phyloP scores from a whole-genome alignment of 1,284 basidiomycete genomes.

The Malassezia pachydermatis region DNA sequence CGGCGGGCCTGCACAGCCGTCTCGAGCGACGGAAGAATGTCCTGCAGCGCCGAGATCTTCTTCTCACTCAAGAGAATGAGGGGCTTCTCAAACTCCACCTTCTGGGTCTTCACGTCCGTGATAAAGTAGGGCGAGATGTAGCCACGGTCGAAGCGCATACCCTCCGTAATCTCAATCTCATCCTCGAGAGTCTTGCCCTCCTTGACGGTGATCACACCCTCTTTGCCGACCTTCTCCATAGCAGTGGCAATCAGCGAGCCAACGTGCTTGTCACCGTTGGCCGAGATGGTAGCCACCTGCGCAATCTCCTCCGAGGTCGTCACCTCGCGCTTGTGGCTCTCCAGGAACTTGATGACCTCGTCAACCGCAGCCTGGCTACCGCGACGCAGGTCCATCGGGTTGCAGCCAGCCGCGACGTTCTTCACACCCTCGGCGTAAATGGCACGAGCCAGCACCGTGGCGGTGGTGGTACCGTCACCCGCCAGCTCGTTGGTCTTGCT shows the following conservation, averaged over 20 bases:
- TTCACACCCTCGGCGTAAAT: slow-evolving; percentile 98
- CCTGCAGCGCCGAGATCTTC: slow-evolving; percentile 90
- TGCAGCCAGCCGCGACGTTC: slow-evolving; percentile 97
- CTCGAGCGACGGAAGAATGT: slow-evolving; percentile 90
- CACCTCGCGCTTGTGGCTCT: slow-evolving; percentile 80
- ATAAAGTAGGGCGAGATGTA: slow-evolving; percentile 98
- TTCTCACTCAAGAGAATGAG: slow-evolving; percentile 87
- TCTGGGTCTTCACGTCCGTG: slow-evolving; percentile 94
- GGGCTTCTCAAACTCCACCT: slow-evolving; percentile 95
- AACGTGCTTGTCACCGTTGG: slow-evolving; percentile 88
- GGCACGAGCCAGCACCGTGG: slow-evolving; percentile 88
- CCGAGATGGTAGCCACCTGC: slow-evolving; percentile 94
- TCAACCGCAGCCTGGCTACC: slow-evolving; percentile 94
- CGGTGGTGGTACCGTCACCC: slow-evolving; percentile 95
- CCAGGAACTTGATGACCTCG: slow-evolving; percentile 82
- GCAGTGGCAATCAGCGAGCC: slow-evolving; percentile 95
- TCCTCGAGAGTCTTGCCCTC: slow-evolving; percentile 95
- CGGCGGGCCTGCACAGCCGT: slow-evolving; percentile 79
- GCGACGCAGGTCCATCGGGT: slow-evolving; percentile 96
- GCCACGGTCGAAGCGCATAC: slow-evolving; percentile 98
- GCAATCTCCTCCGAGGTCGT: slow-evolving; percentile 96
- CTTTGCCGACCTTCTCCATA: slow-evolving; percentile 99
- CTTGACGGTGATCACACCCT: slow-evolving; percentile 99
- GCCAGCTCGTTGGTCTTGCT: slow-evolving; percentile 94
- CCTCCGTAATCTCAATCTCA: slow-evolving; percentile 96